Evolutionary conservation across 2,329 filamentous ascomycete genomes (phyloP), one percentile per base, ranked within the genome.

Genomic region (Bimuria novae-zelandiae): DNA sequence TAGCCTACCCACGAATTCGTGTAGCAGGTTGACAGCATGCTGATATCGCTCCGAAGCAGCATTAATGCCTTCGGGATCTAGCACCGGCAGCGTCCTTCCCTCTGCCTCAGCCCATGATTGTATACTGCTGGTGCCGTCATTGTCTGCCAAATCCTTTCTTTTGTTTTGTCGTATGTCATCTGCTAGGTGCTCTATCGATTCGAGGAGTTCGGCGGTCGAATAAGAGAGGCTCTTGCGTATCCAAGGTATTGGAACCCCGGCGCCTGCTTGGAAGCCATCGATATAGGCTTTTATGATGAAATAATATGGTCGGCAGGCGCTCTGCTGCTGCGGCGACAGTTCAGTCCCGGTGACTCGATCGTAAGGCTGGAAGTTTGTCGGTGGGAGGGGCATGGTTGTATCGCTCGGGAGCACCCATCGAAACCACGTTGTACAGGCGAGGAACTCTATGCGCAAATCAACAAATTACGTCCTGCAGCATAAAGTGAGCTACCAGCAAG

Each of bases 301-400:
- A 21, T 56, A 56, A 49, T 56, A 27, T 4, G 27, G 27, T 27
- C 29, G 30, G 27, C 44, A 56, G 7, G 30, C 36, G 12, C 16
- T 33, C 25, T 56, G 49, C 27, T 56, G 41, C 11, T 54, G 30
- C 14, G 10, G 19, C 10, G 54, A 56, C 1, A 54, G 50, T 36
- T 47, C 54, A 43, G 51, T 43, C 11, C 54, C 54, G n/a, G 54
- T 56, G 21, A 27, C 49, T 50, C 54, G 35, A 33, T 56, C 54
- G 54, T 45, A 52, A 39, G 54, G 50, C 33, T 50, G 49, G 39
- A 56, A 51, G 17, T 25, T 53, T 19, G 43, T 39, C 17, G 47
- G 29, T n/a, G 45, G 41, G 27, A 12, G 25, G 30, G n/a, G 46
- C 54, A 56, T 56, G 21, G 32, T 54, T 36, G 51, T 44, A 22